Evolutionary conservation across 179 eudicot genomes (phyloP).

Genomic region (Nepenthes alata): DNA sequence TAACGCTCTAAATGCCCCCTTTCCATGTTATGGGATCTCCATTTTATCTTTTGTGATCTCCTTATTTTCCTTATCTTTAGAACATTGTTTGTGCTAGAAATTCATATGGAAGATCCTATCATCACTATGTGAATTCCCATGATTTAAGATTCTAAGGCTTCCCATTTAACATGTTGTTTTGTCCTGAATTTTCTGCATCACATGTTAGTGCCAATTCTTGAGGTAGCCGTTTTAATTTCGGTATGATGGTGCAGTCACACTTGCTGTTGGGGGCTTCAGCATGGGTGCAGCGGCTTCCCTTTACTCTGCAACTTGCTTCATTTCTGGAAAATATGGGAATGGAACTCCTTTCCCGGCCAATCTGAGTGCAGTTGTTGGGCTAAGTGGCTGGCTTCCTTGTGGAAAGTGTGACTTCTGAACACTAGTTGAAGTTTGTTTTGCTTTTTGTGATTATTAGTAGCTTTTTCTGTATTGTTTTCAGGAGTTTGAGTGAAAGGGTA

Average conservation of each 20-base stretch:
- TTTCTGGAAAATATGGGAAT: conserved; percentile 24
- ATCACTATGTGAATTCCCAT: no score
- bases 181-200: no score
- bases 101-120: no score
- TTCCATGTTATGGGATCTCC: no score
- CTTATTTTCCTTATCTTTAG: no score
- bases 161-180: no score
- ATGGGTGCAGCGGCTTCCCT: conserved; percentile 47
- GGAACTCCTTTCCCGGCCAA: conserved; percentile 28
- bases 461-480: conserved; percentile 10
- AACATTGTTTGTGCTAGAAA: no score
- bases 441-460: conserved; percentile 1
- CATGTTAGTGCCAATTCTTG: no score
- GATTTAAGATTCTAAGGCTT: no score
- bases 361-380: conserved; percentile 32
- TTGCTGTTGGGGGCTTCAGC: conserved; percentile 43
- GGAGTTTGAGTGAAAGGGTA: conserved; percentile 27
- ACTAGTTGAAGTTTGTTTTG: background rate
- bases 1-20: no score
- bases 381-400: conserved; percentile 49
- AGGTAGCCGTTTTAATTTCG: background rate
- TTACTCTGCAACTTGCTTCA: conserved; percentile 27
- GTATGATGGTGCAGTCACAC: conserved; percentile 24
- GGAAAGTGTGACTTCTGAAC: conserved; percentile 21
- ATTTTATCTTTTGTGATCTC: no score